Conservation (phyloP, 345 rosid species). For the Arabidopsis arenosa region DNA sequence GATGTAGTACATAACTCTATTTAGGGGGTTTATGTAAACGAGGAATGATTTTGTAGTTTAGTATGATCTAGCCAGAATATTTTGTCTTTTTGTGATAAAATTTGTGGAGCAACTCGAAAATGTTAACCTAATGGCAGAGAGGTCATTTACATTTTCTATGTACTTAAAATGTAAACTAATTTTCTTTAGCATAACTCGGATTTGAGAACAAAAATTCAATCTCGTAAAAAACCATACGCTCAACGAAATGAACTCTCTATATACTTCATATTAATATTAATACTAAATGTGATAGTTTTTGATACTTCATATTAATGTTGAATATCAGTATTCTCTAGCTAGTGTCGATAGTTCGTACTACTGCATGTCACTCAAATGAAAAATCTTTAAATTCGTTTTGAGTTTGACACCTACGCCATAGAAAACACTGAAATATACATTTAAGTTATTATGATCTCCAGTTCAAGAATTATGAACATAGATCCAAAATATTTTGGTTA, state of each 20-base stretch:
- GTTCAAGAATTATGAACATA: background rate
- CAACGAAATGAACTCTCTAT: background rate
- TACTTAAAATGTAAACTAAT: no score
- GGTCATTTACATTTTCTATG: no score
- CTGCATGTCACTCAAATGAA: no score
- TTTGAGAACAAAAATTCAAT: no score
- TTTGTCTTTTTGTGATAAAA: constrained; percentile 14
- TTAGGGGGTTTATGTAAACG: constrained; percentile 31
- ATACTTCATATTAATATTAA: no score
- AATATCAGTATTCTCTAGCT: no score
- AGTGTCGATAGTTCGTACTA: no score
- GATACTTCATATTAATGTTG: background rate
- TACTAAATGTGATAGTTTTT: background rate
- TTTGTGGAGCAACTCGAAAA: constrained; percentile 36
- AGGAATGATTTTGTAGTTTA: constrained; percentile 34
- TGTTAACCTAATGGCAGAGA: constrained; percentile 1
- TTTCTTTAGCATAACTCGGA: no score
- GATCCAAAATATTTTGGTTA: no score
- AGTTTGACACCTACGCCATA: no score
- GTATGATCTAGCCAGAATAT: background rate
- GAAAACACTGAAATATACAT: background rate
- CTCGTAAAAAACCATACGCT: no score
- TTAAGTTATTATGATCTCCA: background rate
- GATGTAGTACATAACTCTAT: background rate
- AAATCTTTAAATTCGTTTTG: no score